Evolutionary conservation across 192 early-diverging fungal genomes (phyloP).

Genomic region (Backusella parvicylindrica): DNA sequence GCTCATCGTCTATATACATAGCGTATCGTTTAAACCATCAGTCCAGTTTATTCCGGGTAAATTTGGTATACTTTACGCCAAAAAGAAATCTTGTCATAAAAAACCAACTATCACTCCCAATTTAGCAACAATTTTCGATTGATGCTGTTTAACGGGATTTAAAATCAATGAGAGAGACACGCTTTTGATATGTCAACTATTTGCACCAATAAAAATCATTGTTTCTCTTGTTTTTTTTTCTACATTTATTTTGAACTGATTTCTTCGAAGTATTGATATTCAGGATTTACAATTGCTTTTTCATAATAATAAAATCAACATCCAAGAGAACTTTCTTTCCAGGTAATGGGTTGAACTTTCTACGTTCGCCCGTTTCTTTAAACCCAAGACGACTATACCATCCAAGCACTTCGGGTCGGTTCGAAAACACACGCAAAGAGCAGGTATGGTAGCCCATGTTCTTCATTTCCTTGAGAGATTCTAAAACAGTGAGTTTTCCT

Average conservation of each 20-base stretch:
- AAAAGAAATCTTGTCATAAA: no score
- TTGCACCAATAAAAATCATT: no score
- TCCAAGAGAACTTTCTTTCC: neutral
- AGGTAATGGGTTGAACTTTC: neutral
- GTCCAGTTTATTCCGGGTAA: no score
- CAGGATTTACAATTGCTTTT: neutral
- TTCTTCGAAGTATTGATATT: no score
- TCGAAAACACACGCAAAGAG: conserved; percentile 3
- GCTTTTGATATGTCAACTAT: no score
- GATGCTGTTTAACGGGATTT: no score
- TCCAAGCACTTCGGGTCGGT: neutral
- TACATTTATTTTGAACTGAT: neutral
- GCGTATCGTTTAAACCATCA: no score
- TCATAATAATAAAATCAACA: conserved; percentile 7
- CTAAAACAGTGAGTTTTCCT: neutral
- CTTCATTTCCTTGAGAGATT: neutral
- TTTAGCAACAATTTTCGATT: no score
- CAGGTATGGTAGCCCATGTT: neutral
- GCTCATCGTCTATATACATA: no score
- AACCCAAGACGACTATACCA: conserved; percentile 6
- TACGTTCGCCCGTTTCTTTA: conserved; percentile 1
- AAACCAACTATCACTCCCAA: no score
- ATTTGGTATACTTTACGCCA: no score
- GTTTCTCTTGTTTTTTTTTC: neutral
- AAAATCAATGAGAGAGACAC: no score